Evolutionary conservation across 164 flowering plant species (phyloP).

Genomic region (Annona squamosa): DNA sequence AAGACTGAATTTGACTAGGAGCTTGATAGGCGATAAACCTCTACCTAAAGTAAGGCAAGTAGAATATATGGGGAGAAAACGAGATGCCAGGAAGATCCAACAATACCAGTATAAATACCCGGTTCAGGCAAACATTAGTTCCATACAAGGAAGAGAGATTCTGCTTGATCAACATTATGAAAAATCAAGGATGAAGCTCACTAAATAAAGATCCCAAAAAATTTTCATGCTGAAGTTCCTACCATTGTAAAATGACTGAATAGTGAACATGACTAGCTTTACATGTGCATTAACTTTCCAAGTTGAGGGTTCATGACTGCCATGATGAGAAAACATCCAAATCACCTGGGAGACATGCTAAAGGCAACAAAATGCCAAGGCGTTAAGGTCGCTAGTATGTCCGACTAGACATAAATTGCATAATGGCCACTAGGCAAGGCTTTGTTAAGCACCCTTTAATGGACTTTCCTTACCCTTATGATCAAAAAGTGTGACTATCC

Average conservation of each 20-base stretch:
- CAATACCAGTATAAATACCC: constrained; percentile 57
- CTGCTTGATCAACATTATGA: background rate
- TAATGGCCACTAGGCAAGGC: background rate
- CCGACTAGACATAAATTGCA: background rate
- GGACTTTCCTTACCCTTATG: no score
- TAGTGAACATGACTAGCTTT: background rate
- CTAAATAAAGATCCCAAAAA: background rate
- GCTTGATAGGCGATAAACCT: no score
- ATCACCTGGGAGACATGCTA: background rate
- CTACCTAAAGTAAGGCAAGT: constrained; percentile 54
- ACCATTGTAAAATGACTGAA: background rate
- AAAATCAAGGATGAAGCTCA: background rate
- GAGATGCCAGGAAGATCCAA: constrained; percentile 86
- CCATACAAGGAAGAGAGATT: background rate
- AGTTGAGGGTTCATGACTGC: background rate
- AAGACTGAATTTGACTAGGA: background rate
- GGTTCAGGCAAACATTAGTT: constrained; percentile 7
- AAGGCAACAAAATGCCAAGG: background rate
- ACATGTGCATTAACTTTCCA: background rate
- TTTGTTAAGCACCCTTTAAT: no score
- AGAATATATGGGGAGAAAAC: constrained; percentile 94
- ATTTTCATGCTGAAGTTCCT: background rate
- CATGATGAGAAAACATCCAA: background rate
- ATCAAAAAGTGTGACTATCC: no score
- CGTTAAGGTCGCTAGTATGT: background rate